A percentile compares a stretch with the other conserved stretches of the same genome.
These are phyloP conservation scores for Volvariella volvacea DNA, from an alignment of 1,284 basidiomycete species.

Conservation along the genomic window DNA sequence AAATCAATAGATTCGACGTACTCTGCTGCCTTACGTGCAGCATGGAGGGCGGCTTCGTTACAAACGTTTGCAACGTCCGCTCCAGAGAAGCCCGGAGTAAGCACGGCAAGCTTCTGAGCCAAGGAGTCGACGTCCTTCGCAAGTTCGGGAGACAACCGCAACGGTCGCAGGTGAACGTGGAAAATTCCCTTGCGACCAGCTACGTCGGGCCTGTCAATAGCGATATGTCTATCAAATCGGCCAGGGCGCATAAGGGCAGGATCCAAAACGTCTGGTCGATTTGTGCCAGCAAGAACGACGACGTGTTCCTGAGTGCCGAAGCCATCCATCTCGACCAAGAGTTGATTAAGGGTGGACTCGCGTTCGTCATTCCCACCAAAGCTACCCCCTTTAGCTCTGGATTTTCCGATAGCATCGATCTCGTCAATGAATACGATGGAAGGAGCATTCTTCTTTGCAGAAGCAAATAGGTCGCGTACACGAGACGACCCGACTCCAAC, in stretches of 20 bases:
- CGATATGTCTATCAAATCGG: conserved; percentile 95
- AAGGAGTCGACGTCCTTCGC: conserved; percentile 52
- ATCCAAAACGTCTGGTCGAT: conserved; percentile 94
- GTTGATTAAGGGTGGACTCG: conserved; percentile 96
- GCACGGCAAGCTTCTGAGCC: conserved; percentile 89
- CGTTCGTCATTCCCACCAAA: conserved; percentile 98
- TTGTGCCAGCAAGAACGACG: conserved; percentile 95
- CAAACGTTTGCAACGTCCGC: conserved; percentile 99
- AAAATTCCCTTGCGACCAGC: conserved; percentile 93
- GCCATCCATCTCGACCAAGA: conserved; percentile 99
- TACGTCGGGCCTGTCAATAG: conserved; percentile 94
- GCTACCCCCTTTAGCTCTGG: conserved; percentile 82
- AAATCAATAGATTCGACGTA: conserved; percentile 84
- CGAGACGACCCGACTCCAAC: conserved; percentile 98
- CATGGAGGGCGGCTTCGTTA: conserved; percentile 96
- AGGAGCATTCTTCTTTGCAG: conserved; percentile 95
- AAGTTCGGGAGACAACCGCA: conserved; percentile 63
- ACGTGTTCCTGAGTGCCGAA: conserved; percentile 96
- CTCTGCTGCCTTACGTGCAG: conserved; percentile 81
- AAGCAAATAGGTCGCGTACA: conserved; percentile 95
- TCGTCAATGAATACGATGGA: conserved; percentile 99
- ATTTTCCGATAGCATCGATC: conserved; percentile 98
- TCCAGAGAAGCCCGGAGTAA: conserved; percentile 97
- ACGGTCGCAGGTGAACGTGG: conserved; percentile 85
- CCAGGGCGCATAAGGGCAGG: conserved; percentile 94